phyloP scores from a whole-genome alignment of 1,284 basidiomycete species.

The Tilletiaria anomala region DNA sequence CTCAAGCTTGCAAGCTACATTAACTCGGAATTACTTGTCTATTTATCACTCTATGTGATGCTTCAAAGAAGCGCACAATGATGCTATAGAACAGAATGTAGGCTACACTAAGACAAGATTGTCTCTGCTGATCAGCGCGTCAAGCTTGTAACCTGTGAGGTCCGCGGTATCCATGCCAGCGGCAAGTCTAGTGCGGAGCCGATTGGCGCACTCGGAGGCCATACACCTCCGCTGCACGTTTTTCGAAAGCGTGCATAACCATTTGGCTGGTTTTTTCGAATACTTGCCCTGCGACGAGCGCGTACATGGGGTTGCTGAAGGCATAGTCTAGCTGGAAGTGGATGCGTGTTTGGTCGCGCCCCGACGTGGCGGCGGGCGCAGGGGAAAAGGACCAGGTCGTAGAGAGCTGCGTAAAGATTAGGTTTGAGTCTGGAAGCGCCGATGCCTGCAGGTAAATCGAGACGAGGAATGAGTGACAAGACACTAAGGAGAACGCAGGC shows the following conservation, averaged over 20 bases:
- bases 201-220: too few relatives aligned
- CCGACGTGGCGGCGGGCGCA: not conserved
- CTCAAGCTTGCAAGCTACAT: too few relatives aligned
- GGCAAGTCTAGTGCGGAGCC: too few relatives aligned
- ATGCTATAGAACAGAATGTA: too few relatives aligned
- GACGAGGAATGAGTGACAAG: conserved; percentile 8
- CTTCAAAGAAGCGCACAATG: too few relatives aligned
- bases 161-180: too few relatives aligned
- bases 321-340: conserved; percentile 53
- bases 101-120: too few relatives aligned
- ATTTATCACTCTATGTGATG: too few relatives aligned
- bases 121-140: too few relatives aligned
- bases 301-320: conserved; percentile 74
- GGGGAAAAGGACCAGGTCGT: not conserved
- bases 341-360: conserved; percentile 18
- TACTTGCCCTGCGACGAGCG: conserved; percentile 62
- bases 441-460: conserved; percentile 50
- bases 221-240: conserved; percentile 50
- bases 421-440: conserved; percentile 53
- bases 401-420: conserved; percentile 64
- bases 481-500: too few relatives aligned
- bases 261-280: conserved; percentile 70
- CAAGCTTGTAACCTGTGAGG: too few relatives aligned
- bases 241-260: conserved; percentile 85
- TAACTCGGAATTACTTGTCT: too few relatives aligned